phyloP scores from a whole-genome alignment of 176 grass and related monocot species.

The Aegilops tauschii region DNA sequence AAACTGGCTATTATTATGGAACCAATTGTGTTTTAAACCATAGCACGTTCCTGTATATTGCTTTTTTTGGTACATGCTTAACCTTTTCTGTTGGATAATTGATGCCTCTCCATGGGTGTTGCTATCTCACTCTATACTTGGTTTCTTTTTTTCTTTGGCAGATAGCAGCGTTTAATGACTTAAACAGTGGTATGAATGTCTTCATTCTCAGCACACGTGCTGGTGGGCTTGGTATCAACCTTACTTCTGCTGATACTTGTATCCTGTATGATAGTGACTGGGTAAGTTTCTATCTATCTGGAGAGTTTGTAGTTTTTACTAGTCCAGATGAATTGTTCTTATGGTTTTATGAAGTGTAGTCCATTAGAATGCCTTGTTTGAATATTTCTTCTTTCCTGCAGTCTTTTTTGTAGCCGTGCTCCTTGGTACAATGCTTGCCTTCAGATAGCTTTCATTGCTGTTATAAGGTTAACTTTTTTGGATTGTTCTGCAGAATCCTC shows the following conservation, averaged over 20 bases:
- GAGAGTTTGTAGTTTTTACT: neutral
- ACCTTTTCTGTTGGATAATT: neutral
- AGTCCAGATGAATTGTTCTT: neutral
- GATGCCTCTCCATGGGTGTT: neutral
- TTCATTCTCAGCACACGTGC: constrained; percentile 93
- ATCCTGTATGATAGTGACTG: constrained; percentile 96
- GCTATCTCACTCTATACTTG: constrained; percentile 1
- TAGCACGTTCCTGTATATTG: neutral
- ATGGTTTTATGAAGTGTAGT: neutral
- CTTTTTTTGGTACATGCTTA: neutral
- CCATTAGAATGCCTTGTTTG: neutral
- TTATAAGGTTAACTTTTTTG: neutral
- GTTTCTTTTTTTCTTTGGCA: constrained; percentile 28
- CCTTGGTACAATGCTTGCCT: neutral
- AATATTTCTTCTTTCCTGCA: neutral
- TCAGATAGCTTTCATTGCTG: neutral
- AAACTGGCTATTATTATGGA: neutral
- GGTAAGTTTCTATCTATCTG: constrained; percentile 41
- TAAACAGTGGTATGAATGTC: constrained; percentile 58
- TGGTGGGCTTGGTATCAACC: constrained; percentile 91
- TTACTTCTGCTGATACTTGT: constrained; percentile 89
- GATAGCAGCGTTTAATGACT: constrained; percentile 91
- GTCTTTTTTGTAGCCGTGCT: neutral
- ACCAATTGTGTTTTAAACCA: neutral
- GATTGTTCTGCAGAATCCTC: constrained; percentile 71